These are phyloP conservation scores for Mycena alexandri DNA, from an alignment of 768 basidiomycete species.

Conservation along the genomic window DNA sequence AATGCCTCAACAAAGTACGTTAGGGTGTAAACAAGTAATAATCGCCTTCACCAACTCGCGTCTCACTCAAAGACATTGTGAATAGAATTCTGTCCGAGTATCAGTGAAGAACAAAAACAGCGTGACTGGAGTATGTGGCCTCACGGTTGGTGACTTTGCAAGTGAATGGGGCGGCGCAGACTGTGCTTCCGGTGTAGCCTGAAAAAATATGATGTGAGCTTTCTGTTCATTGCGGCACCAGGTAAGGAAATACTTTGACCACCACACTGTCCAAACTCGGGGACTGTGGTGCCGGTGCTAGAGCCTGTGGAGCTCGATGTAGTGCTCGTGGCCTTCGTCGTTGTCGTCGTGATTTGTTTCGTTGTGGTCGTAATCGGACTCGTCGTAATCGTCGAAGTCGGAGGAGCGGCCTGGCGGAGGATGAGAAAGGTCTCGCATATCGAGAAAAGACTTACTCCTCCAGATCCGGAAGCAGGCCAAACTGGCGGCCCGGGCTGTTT, in stretches of 20 bases:
- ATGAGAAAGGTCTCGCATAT: background rate
- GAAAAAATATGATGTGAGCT: no score
- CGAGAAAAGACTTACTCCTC: background rate
- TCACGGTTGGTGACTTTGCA: background rate
- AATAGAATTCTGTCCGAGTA: no score
- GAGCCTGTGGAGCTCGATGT: conserved; percentile 6
- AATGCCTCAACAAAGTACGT: no score
- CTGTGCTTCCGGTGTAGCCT: no score
- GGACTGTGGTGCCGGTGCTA: background rate
- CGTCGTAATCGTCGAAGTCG: background rate
- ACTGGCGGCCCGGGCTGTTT: conserved; percentile 31
- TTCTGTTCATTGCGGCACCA: no score
- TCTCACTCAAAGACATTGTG: no score
- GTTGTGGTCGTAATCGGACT: background rate
- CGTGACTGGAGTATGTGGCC: background rate
- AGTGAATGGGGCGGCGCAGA: conserved; percentile 2
- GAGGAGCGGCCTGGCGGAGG: background rate
- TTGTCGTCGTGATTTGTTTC: background rate
- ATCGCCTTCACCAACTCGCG: no score
- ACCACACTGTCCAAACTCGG: conserved; percentile 25
- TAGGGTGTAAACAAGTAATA: no score
- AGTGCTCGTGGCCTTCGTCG: conserved; percentile 4
- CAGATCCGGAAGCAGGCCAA: conserved; percentile 8
- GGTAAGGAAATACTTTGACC: background rate
- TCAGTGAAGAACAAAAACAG: no score